Percentiles rank a stretch among this genome's conserved stretches.
Conservation (phyloP, 768 basidiomycete species). For the Suillus discolor region DNA sequence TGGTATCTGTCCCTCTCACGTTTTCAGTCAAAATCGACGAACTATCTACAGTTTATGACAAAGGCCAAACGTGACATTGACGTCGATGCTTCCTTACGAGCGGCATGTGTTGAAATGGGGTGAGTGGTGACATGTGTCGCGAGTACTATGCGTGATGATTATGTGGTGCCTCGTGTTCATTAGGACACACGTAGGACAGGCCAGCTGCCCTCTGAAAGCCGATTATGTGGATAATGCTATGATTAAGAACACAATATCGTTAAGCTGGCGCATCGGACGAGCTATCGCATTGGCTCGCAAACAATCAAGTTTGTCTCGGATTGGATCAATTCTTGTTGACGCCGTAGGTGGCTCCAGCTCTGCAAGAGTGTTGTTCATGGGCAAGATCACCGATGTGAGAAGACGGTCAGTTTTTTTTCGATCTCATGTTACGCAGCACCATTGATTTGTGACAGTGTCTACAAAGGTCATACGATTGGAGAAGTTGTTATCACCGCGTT, state of each 20-base stretch:
- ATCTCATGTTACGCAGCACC: not conserved
- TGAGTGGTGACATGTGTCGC: conserved; percentile 13
- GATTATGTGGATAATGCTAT: conserved; percentile 40
- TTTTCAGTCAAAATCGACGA: conserved; percentile 8
- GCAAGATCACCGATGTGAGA: conserved; percentile 59
- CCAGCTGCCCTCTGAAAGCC: conserved; percentile 42
- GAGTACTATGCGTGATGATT: not conserved
- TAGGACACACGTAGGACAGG: conserved; percentile 47
- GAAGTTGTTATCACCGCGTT: conserved; percentile 35
- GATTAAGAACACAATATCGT: conserved; percentile 54
- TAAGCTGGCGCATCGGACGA: conserved; percentile 65
- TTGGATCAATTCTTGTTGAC: conserved; percentile 37
- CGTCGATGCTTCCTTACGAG: conserved; percentile 48
- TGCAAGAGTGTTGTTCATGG: conserved; percentile 51
- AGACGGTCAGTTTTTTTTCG: conserved; percentile 27
- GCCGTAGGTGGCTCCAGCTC: conserved; percentile 37
- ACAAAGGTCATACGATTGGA: conserved; percentile 44
- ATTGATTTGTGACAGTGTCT: conserved; percentile 15
- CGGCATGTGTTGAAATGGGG: conserved; percentile 56
- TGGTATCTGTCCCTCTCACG: conserved; percentile 21
- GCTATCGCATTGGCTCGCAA: conserved; percentile 56
- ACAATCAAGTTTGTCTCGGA: conserved; percentile 42
- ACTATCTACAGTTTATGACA: conserved; percentile 38
- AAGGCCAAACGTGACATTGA: conserved; percentile 44
- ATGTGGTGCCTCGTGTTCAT: not conserved